Evolutionary conservation across 805 yeast species (phyloP), one percentile per base, ranked within the genome.

Genomic region (Saturnispora serradocipensis): DNA sequence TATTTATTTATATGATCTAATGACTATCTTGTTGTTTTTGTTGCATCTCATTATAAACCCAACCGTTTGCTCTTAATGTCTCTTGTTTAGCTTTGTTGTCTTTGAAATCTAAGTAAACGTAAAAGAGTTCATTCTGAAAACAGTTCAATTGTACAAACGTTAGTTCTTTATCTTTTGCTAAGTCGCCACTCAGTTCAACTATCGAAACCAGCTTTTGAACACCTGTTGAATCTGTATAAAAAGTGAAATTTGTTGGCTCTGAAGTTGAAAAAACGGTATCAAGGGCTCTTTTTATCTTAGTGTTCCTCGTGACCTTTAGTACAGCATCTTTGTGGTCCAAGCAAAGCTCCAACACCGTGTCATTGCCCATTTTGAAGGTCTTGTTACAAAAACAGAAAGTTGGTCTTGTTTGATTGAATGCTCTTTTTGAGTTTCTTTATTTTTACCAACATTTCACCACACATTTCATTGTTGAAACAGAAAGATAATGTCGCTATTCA

Each of bases 401-500:
- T 38, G 1, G 42, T 18, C 10, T 18, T 18, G 10, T 38, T 18
- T 38, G 22, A 20, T 8, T 11, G 5, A 38, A 3, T 11, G 2
- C 15, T 35, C 11, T 35, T 35, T 35, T 15, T 15, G 20, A 35
- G 10, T 35, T 38, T 38, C 22, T 18, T 38, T 18, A 20, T 38
- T 38, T 38, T 38, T 16, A 38, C 42, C 39, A 36, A 39, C 35
- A 15, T 20, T 36, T 16, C 32, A 45, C 13, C 16, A 18, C 27
- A 45, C 32, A 24, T 10, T 27, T 45, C 43, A 27, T 25, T 7
- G 24, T 18, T 35, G 18, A 34, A 24, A 25, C n/a, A n/a, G 39
- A 9, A 20, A 22, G 30, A 46, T 20, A 20, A 59, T 59, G 61
- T 59, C 62, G 11, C 38, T 59, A 22, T 50, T 58, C 9, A 50